Evolutionary conservation across 2,329 filamentous ascomycete genomes (phyloP).

Genomic region (Macrophomina pseudophaseolina): DNA sequence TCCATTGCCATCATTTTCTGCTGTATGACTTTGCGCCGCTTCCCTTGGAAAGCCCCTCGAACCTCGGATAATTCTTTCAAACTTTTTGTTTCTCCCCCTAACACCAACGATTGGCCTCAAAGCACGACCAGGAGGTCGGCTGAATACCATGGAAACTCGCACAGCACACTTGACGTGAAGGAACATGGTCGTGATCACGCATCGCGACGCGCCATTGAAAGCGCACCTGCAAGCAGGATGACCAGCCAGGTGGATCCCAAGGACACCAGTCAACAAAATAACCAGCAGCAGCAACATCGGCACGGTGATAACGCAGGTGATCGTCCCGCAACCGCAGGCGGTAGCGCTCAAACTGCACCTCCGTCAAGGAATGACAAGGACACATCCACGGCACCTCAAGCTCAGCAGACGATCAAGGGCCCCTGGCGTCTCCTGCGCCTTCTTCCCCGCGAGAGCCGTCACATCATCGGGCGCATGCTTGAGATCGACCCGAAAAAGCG

Average conservation of each 20-base stretch:
- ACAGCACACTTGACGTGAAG: constrained; percentile 39
- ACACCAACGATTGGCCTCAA: constrained; percentile 50
- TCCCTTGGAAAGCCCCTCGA: constrained; percentile 96
- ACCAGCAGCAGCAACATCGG: constrained; percentile 34
- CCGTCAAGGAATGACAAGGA: constrained; percentile 29
- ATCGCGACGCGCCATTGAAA: constrained; percentile 33
- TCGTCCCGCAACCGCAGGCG: constrained; percentile 27
- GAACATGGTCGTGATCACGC: constrained; percentile 29
- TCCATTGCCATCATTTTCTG: constrained; percentile 98
- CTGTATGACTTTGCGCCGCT: constrained; percentile 94
- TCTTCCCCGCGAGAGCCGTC: constrained; percentile 84
- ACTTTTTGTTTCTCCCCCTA: constrained; percentile 85
- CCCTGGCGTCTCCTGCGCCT: constrained; percentile 89
- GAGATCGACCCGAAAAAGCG: constrained; percentile 83
- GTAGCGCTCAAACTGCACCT: background rate
- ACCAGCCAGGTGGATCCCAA: constrained; percentile 35
- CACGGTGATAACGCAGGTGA: constrained; percentile 28
- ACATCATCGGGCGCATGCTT: constrained; percentile 91
- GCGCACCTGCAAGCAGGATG: constrained; percentile 49
- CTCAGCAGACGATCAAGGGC: constrained; percentile 74
- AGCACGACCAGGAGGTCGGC: constrained; percentile 16
- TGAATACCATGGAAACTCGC: constrained; percentile 39
- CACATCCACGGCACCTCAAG: constrained; percentile 61
- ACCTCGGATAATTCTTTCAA: constrained; percentile 93
- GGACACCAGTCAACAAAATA: constrained; percentile 36